Evolutionary conservation across 2,329 filamentous ascomycete species (phyloP).

Genomic region (Colletotrichum phormii): DNA sequence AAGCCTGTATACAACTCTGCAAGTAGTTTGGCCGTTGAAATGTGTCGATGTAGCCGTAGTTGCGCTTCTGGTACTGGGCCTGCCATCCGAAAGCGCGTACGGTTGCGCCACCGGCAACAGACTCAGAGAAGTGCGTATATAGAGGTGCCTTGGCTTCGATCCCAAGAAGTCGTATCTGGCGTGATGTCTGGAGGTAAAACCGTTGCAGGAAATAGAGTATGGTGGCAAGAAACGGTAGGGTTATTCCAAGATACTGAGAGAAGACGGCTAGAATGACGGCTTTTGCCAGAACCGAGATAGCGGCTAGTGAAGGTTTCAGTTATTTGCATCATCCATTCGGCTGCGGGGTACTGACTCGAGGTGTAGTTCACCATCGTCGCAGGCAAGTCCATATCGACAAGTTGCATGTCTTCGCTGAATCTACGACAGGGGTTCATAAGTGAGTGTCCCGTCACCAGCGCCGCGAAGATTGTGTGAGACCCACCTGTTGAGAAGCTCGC

Average conservation of each 20-base stretch:
- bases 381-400: slow-evolving; percentile 31
- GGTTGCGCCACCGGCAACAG: slow-evolving; percentile 36
- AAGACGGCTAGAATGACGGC: slow-evolving; percentile 9
- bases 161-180: slow-evolving; percentile 48
- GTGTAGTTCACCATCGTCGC: slow-evolving; percentile 20
- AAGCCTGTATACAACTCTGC: slow-evolving; percentile 12
- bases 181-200: slow-evolving; percentile 49
- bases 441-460: too few species aligned
- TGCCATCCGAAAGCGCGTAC: slow-evolving; percentile 39
- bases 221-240: slow-evolving; percentile 40
- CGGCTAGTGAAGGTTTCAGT: not conserved
- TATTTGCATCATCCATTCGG: too few species aligned
- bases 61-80: not conserved
- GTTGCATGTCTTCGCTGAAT: slow-evolving; percentile 31
- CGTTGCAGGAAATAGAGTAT: slow-evolving; percentile 44
- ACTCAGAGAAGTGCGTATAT: slow-evolving; percentile 46
- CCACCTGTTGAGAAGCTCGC: slow-evolving; percentile 18
- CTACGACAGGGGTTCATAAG: not conserved
- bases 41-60: not conserved
- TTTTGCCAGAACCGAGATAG: slow-evolving; percentile 14
- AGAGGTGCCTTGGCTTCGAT: slow-evolving; percentile 49
- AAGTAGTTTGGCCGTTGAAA: slow-evolving; percentile 7
- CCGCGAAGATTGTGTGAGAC: not conserved
- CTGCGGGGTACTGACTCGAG: slow-evolving; percentile 2
- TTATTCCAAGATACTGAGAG: slow-evolving; percentile 42